Conservation (phyloP, 805 yeast species). For the Danielia oregonensis region DNA sequence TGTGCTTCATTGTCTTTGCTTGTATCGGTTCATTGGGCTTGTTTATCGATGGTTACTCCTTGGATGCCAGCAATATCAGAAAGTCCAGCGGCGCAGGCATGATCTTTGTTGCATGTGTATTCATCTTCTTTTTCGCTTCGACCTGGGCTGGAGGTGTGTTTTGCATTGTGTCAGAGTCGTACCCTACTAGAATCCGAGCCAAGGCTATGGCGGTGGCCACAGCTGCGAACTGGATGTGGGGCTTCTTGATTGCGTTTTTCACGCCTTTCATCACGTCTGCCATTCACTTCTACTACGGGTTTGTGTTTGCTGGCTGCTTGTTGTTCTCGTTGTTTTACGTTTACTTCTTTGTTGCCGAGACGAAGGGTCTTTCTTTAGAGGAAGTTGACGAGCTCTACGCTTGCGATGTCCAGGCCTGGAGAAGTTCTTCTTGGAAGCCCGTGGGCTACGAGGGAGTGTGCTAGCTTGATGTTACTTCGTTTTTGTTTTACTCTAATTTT, state of each 20-base stretch:
- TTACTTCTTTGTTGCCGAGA: slow-evolving; percentile 69
- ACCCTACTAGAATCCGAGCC: slow-evolving; percentile 60
- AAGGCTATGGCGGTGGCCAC: slow-evolving; percentile 64
- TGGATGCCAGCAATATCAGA: slow-evolving; percentile 26
- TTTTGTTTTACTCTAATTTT: too few species aligned
- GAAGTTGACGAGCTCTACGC: slow-evolving; percentile 71
- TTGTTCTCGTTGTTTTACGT: slow-evolving; percentile 62
- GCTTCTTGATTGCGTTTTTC: slow-evolving; percentile 57
- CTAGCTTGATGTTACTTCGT: too few species aligned
- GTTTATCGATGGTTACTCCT: slow-evolving; percentile 34
- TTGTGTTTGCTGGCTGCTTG: slow-evolving; percentile 60
- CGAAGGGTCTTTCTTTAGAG: slow-evolving; percentile 77
- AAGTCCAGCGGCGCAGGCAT: slow-evolving; percentile 55
- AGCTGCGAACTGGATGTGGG: slow-evolving; percentile 62
- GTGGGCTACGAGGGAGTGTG: not conserved
- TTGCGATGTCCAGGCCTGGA: slow-evolving; percentile 33
- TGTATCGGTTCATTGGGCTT: slow-evolving; percentile 53
- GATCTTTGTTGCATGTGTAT: slow-evolving; percentile 62
- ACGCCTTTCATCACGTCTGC: slow-evolving; percentile 60
- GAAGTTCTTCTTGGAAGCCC: slow-evolving; percentile 38
- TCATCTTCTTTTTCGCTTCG: slow-evolving; percentile 61
- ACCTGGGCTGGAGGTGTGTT: slow-evolving; percentile 72
- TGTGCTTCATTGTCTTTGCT: slow-evolving; percentile 56
- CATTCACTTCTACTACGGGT: slow-evolving; percentile 66
- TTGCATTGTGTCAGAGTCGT: slow-evolving; percentile 62